These are phyloP conservation scores for Barnettozyma californica DNA, from an alignment of 805 yeast genomes.

Conservation along the genomic window DNA sequence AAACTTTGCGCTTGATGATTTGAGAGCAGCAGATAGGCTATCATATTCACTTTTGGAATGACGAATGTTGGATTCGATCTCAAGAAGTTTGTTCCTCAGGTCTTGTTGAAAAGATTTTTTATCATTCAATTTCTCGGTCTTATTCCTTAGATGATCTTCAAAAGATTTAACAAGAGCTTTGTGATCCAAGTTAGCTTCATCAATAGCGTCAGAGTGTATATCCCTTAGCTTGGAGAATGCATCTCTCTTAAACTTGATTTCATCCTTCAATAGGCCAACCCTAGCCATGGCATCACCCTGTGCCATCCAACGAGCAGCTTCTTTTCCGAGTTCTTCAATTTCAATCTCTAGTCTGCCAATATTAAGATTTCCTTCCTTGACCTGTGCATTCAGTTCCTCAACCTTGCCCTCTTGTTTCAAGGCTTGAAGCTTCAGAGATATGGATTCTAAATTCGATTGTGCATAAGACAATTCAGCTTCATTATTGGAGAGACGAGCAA, in stretches of 20 bases:
- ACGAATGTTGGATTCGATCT: conserved; percentile 17
- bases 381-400: conserved; percentile 27
- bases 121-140: background rate
- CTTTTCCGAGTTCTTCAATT: conserved; percentile 48
- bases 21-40: conserved; percentile 8
- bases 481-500: conserved; percentile 35
- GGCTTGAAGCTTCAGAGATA: conserved; percentile 30
- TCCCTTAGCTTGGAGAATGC: conserved; percentile 28
- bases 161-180: conserved; percentile 9
- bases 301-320: conserved; percentile 46
- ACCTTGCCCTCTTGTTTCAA: conserved; percentile 28
- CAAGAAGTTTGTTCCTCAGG: conserved; percentile 16
- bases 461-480: conserved; percentile 45
- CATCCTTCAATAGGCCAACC: conserved; percentile 39
- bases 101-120: conserved; percentile 6
- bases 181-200: conserved; percentile 13
- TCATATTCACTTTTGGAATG: conserved; percentile 8
- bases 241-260: conserved; percentile 27
- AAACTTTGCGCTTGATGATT: conserved; percentile 10
- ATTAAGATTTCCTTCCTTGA: conserved; percentile 34
- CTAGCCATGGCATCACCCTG: conserved; percentile 58
- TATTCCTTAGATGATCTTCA: conserved; percentile 6
- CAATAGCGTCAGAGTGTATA: conserved; percentile 22
- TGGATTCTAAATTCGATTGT: conserved; percentile 34
- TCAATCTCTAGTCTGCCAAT: conserved; percentile 36